phyloP scores from a whole-genome alignment of 2,329 filamentous ascomycete species.

The Colletotrichum sp. region DNA sequence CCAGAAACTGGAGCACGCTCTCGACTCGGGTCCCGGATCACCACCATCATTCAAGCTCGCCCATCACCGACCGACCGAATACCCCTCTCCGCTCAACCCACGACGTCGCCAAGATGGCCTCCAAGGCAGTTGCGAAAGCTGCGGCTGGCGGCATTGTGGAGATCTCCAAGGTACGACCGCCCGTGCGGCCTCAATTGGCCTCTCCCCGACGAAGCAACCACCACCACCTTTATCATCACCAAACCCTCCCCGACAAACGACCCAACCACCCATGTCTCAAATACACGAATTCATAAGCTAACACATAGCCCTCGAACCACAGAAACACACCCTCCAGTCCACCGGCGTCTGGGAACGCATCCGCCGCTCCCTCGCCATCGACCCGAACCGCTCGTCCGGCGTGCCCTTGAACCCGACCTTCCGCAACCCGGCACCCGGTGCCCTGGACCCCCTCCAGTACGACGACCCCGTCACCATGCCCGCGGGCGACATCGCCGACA shows the following conservation, averaged over 20 bases:
- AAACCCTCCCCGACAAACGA: conserved; percentile 8
- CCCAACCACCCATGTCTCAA: neutral
- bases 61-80: conserved; percentile 5
- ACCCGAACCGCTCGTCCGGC: conserved; percentile 87
- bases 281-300: conserved; percentile 13
- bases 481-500: conserved; percentile 87
- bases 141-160: conserved; percentile 54
- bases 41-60: conserved; percentile 9
- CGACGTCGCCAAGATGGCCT: conserved; percentile 56
- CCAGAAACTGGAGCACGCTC: conserved; percentile 19
- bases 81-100: conserved; percentile 17
- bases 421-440: conserved; percentile 83
- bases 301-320: conserved; percentile 17
- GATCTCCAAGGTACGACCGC: conserved; percentile 60
- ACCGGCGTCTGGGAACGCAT: conserved; percentile 86
- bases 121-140: conserved; percentile 62
- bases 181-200: neutral
- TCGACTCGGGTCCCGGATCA: conserved; percentile 10
- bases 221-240: neutral
- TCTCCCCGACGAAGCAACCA: neutral
- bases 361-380: conserved; percentile 78
- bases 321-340: conserved; percentile 98
- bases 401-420: conserved; percentile 91
- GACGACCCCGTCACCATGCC: conserved; percentile 83
- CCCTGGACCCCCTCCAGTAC: conserved; percentile 71